Evolutionary conservation across 2,329 filamentous ascomycete genomes (phyloP).

Genomic region (Pyricularia grisea): DNA sequence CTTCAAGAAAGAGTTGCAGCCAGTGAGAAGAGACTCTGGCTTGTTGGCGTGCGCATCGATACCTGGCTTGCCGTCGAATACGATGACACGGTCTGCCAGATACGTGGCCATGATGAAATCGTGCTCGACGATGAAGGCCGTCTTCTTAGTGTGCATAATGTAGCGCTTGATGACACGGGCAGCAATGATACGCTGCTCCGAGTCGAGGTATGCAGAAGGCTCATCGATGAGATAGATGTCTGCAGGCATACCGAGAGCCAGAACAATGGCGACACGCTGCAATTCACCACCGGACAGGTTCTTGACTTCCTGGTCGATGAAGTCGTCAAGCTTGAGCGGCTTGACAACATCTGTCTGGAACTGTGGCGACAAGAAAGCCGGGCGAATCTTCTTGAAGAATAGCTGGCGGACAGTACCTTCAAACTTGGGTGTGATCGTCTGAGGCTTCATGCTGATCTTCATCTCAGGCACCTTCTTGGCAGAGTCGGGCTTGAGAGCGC

Average conservation of each 20-base stretch:
- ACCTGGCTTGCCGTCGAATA: slow-evolving; percentile 92
- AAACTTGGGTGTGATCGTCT: slow-evolving; percentile 98
- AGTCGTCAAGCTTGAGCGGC: slow-evolving; percentile 97
- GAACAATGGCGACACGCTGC: slow-evolving; percentile 96
- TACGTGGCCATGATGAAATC: slow-evolving; percentile 91
- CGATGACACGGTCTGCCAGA: slow-evolving; percentile 86
- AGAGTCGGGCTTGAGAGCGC: slow-evolving; percentile 83
- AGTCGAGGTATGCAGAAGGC: slow-evolving; percentile 94
- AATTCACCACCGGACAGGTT: slow-evolving; percentile 98
- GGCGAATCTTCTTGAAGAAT: slow-evolving; percentile 99
- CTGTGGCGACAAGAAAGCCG: slow-evolving; percentile 89
- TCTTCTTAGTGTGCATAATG: slow-evolving; percentile 99
- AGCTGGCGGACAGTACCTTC: slow-evolving; percentile 93
- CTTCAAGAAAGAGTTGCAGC: slow-evolving; percentile 95
- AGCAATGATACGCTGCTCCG: slow-evolving; percentile 96
- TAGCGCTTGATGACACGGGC: slow-evolving; percentile 98
- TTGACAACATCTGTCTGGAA: slow-evolving; percentile 99
- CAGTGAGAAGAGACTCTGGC: slow-evolving; percentile 85
- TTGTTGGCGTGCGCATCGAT: slow-evolving; percentile 78
- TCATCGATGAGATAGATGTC: slow-evolving; percentile 99
- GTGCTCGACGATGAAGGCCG: slow-evolving; percentile 98
- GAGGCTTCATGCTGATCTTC: slow-evolving; percentile 99
- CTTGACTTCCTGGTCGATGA: slow-evolving; percentile 99
- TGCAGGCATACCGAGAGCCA: slow-evolving; percentile 89
- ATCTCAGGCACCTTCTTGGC: slow-evolving; percentile 74